Conservation (phyloP, 805 yeast species). For the Nakazawaea pomicola region DNA sequence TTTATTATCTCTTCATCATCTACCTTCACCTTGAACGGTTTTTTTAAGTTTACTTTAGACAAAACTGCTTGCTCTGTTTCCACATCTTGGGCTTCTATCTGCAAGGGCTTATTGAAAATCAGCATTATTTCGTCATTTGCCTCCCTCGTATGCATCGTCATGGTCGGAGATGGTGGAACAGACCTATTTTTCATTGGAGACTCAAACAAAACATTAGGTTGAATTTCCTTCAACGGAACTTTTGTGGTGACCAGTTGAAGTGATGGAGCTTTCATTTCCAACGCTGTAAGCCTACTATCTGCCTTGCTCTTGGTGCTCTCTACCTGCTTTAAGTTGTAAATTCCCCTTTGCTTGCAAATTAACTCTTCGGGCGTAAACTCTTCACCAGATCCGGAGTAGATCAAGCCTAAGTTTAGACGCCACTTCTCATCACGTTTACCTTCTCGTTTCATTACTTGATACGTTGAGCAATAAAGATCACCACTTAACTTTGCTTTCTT, state of each 20-base stretch:
- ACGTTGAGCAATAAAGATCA: slow-evolving; percentile 4
- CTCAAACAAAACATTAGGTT: neutral
- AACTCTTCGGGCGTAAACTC: slow-evolving; percentile 66
- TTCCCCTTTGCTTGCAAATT: slow-evolving; percentile 44
- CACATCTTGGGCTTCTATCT: too few relatives aligned
- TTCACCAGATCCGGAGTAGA: slow-evolving; percentile 40
- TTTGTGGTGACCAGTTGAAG: too few relatives aligned
- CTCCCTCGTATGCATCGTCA: slow-evolving; percentile 69
- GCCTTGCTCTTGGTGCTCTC: too few relatives aligned
- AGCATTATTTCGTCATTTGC: slow-evolving; percentile 70
- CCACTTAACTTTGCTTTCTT: slow-evolving; percentile 27
- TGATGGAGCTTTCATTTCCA: too few relatives aligned
- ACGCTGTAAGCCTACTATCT: too few relatives aligned
- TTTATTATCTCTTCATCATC: slow-evolving; percentile 17
- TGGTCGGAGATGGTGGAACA: slow-evolving; percentile 64
- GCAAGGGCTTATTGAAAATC: slow-evolving; percentile 68
- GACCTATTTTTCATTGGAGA: neutral
- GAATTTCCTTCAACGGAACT: slow-evolving; percentile 2
- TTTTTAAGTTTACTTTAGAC: too few relatives aligned
- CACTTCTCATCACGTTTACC: slow-evolving; percentile 61
- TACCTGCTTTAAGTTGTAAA: slow-evolving; percentile 4
- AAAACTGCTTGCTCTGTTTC: too few relatives aligned
- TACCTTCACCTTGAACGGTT: slow-evolving; percentile 23
- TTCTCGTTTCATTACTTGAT: slow-evolving; percentile 40
- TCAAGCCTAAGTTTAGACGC: slow-evolving; percentile 52